phyloP scores from a whole-genome alignment of 2,329 filamentous ascomycete genomes.

The Colletotrichum navitas region DNA sequence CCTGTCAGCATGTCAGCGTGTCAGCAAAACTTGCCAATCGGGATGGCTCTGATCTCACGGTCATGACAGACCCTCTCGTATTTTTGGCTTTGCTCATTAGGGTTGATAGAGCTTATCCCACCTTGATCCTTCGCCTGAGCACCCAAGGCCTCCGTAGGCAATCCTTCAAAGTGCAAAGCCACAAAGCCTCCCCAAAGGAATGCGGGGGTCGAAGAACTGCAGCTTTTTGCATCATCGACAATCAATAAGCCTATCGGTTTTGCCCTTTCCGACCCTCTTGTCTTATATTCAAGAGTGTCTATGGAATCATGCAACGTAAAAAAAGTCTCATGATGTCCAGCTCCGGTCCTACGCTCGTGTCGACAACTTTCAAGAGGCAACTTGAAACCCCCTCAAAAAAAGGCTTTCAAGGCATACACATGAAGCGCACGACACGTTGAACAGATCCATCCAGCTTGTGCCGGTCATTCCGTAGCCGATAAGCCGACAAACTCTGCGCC shows the following conservation, averaged over 20 bases:
- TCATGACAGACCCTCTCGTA: constrained; percentile 29
- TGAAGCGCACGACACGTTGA: not conserved
- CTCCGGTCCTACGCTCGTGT: not conserved
- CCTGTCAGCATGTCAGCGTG: constrained; percentile 34
- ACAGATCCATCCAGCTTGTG: too few relatives aligned
- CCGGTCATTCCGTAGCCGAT: too few relatives aligned
- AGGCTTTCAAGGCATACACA: too few relatives aligned
- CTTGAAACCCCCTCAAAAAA: too few relatives aligned
- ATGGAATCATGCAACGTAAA: not conserved
- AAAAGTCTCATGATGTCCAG: not conserved
- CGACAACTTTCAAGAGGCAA: not conserved
- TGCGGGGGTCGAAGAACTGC: not conserved
- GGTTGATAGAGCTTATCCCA: constrained; percentile 25
- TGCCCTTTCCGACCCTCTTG: not conserved
- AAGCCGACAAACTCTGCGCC: not conserved
- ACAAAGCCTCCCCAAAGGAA: not conserved
- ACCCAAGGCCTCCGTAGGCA: constrained; percentile 28
- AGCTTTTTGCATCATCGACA: not conserved
- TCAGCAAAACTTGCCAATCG: constrained; percentile 14
- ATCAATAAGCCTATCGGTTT: not conserved
- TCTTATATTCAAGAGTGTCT: not conserved
- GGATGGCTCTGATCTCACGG: constrained; percentile 3
- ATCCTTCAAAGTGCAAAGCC: constrained; percentile 27
- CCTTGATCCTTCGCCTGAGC: constrained; percentile 22
- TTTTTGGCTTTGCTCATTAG: constrained; percentile 26